Evolutionary conservation across 768 basidiomycete genomes (phyloP), one percentile per base, ranked within the genome.

Genomic region (Leccinellum albellum): DNA sequence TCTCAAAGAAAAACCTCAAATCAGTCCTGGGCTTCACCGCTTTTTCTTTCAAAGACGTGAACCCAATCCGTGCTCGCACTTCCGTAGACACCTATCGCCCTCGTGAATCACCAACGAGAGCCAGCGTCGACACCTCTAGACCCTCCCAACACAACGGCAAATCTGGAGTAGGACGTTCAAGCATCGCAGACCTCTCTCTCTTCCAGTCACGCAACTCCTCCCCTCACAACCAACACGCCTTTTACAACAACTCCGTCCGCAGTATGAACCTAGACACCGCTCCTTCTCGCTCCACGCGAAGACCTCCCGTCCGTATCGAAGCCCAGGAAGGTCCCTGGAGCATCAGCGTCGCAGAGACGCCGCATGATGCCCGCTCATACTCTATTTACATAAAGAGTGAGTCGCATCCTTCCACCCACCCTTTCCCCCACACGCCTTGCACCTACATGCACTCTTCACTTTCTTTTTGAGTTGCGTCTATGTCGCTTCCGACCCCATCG

Each of bases 301-400:
- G 81, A 67, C 79, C 73, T 55, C 81, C 79, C 44, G 78, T 84
- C 32, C 82, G 88, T 49, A 78, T 86, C 60, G 88, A 91, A 70
- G 78, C 78, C 44, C 84, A 89, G 72, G 89, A 91, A 66, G 89
- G 88, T 14, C 89, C 85, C 23, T 94, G 92, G 92, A 85, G 84
- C 66, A 84, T 94, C 69, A 90, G 88, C 70, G 90, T 93, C 61
- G 92, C 92, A 61, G 89, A 92, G 76, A 87, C 84, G 52, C 88
- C 88, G 23, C 82, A 90, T 70, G 86, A 89, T 73, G 69, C 84
- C 47, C 77, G 79, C 61, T 72, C 70, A 55, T 94, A 87, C 76
- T 87, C 82, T 69, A 81, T 94, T 68, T 94, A 94, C 78, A 84
- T 94, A 75, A 94, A 92, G 82, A 94, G 91, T 93, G 73, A 79